A percentile compares a stretch with the other conserved stretches of the same genome.
Conservation (phyloP, 106 monocot genomes). For the Acorus gramineus region DNA sequence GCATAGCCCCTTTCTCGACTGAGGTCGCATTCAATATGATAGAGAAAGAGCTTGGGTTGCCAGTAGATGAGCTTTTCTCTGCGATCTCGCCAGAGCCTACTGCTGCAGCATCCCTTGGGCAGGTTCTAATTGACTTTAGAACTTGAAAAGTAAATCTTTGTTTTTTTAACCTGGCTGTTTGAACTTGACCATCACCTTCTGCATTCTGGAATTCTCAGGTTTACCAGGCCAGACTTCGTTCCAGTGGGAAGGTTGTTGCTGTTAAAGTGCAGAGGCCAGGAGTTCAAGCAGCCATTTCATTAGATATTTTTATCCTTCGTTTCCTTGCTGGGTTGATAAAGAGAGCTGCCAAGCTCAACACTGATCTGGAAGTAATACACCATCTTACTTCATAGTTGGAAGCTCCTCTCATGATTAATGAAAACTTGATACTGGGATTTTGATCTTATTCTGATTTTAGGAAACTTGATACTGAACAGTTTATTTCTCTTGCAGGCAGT, state of each 20-base stretch:
- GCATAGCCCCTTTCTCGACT: slow-evolving; percentile 88
- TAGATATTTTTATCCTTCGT: slow-evolving; percentile 92
- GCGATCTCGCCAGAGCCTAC: slow-evolving; percentile 87
- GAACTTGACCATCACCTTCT: neutral
- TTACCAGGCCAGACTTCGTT: slow-evolving; percentile 78
- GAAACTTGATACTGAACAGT: slow-evolving; percentile 15
- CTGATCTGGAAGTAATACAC: slow-evolving; percentile 71
- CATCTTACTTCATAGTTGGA: neutral
- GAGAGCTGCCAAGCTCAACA: slow-evolving; percentile 74
- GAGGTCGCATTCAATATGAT: slow-evolving; percentile 79
- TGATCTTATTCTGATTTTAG: neutral
- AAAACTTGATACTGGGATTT: neutral
- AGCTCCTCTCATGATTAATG: neutral
- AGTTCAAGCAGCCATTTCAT: slow-evolving; percentile 90
- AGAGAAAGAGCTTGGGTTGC: slow-evolving; percentile 77
- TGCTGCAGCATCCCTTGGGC: slow-evolving; percentile 97
- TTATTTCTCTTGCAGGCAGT: slow-evolving; percentile 66
- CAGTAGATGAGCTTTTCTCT: slow-evolving; percentile 78
- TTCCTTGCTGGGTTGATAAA: slow-evolving; percentile 67
- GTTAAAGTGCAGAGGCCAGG: slow-evolving; percentile 99
- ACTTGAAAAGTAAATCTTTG: neutral
- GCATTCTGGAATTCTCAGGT: slow-evolving; percentile 48
- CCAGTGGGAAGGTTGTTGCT: slow-evolving; percentile 74
- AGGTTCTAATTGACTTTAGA: slow-evolving; percentile 24
- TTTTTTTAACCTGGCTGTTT: neutral